A percentile compares a stretch with the other conserved stretches of the same genome.
Evolutionary conservation across 495 filamentous ascomycete genomes (phyloP).

Genomic region (Lentithecium fluviatile): DNA sequence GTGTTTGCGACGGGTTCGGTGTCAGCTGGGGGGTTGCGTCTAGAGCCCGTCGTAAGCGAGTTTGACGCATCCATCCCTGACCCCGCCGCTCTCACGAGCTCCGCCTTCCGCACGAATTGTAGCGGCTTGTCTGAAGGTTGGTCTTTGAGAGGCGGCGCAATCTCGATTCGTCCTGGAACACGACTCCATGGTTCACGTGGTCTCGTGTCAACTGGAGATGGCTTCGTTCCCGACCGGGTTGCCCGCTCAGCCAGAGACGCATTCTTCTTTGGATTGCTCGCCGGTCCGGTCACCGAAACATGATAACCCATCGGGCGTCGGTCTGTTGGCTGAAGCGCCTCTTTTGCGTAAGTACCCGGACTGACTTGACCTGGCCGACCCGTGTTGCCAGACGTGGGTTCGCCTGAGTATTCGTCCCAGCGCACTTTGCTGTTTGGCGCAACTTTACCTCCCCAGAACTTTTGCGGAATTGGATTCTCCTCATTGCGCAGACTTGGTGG

Average conservation of each 20-base stretch:
- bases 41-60: conserved; percentile 24
- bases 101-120: conserved; percentile 11
- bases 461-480: conserved; percentile 14
- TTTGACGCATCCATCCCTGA: conserved; percentile 4
- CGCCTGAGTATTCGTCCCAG: conserved; percentile 55
- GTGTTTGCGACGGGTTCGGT: conserved; percentile 30
- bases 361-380: conserved; percentile 41
- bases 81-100: conserved; percentile 1
- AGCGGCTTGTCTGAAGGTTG: conserved; percentile 28
- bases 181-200: conserved; percentile 53
- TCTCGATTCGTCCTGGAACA: conserved; percentile 50
- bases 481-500: conserved; percentile 3
- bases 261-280: conserved; percentile 15
- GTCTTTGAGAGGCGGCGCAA: conserved; percentile 43
- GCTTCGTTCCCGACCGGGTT: conserved; percentile 9
- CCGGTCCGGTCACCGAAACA: conserved; percentile 37
- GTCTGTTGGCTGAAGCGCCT: conserved; percentile 4
- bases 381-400: conserved; percentile 45
- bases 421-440: conserved; percentile 36
- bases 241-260: conserved; percentile 11
- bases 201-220: conserved; percentile 34
- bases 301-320: conserved; percentile 28
- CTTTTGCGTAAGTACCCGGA: conserved; percentile 30
- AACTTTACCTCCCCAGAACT: conserved; percentile 32
- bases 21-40: conserved; percentile 25